Base-by-base conservation (phyloP, 78 protist genomes). In the Diacronema lutheri region DNA sequence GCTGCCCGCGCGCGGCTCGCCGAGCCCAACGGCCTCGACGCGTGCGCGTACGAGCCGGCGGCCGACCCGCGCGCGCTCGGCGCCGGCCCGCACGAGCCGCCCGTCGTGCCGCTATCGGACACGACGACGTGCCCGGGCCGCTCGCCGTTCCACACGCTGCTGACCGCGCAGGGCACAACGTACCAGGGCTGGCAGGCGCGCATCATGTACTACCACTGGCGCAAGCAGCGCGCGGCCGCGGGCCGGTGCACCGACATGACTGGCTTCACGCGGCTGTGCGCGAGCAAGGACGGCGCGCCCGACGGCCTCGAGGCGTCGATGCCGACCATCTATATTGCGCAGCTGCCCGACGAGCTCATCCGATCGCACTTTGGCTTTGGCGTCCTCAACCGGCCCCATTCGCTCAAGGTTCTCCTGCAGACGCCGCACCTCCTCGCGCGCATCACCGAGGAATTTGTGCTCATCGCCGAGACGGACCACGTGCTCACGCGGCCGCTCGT, bases 391-490 rank as follows among this genome's bases (percentile, higher is more conserved):
- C 76, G 76, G 76, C 76, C 76, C 26, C 76, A 68, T 55, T 68
- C 76, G 50, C 37, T 71, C 37, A 21, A 0, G 31, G 38, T 1
- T 1, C 19, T 60, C 31, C 11, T 26, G 35, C 25, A 21, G 25
- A 1, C 6, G 79, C 57, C 9, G 26, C 9, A 33, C 4, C 23
- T 13, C 79, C 58, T 13, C 58, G 58, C 79, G 33, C 0, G 37
- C 57, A 20, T 60, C 41, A 38, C 41, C 20, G 58, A 71, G 79
- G 21, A 31, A 58, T 16, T 41, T 35, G 21, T 71, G 33, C 11
- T 71, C 79, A 71, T 71, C 79, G 31, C 25, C 13, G 79, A 71
- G 79, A 71, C 79, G 0, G 79, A 71, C 35, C 79, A 71, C 79
- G 11, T 71, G 29, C 35, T 71, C 58, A 7, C 41, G 25, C 41